Conservation (phyloP, 202 grass and related monocot species). For the Setaria viridis region DNA sequence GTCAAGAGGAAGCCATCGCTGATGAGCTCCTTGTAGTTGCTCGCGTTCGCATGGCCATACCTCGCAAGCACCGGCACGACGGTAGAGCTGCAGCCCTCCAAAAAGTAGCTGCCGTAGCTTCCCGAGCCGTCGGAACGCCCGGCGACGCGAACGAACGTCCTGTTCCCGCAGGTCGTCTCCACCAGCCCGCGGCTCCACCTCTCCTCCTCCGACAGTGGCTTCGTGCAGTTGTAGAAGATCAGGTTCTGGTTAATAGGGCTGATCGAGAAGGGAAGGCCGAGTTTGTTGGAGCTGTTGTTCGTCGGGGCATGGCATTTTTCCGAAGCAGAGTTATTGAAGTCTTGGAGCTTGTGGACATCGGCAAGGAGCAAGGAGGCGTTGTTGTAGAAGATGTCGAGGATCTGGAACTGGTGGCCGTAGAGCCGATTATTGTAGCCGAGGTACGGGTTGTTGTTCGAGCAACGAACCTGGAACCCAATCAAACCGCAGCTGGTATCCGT, state of each 20-base stretch:
- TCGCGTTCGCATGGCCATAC: neutral
- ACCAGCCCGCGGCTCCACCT: neutral
- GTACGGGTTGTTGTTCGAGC: accelerated
- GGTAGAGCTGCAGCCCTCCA: constrained; percentile 1
- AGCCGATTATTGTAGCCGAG: neutral
- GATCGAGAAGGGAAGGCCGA: neutral
- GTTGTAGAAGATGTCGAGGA: constrained; percentile 46
- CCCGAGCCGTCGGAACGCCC: accelerated
- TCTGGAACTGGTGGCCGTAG: accelerated
- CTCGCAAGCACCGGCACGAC: constrained; percentile 1
- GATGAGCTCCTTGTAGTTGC: constrained; percentile 26
- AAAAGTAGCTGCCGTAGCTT: neutral
- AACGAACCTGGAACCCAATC: constrained; percentile 27
- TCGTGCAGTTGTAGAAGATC: constrained; percentile 46
- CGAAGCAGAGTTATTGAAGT: accelerated
- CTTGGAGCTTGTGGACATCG: neutral
- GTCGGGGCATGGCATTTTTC: neutral
- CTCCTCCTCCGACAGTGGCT: accelerated
- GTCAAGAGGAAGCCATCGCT: constrained; percentile 46
- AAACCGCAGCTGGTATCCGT: neutral
- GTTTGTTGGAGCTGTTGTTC: neutral
- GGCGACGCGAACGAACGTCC: neutral
- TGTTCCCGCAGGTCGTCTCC: neutral
- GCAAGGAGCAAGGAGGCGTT: constrained; percentile 43
- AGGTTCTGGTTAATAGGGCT: neutral